These are phyloP conservation scores for Acanthamoeba healyi DNA, from an alignment of 208 protist genomes.

Conservation along the genomic window DNA sequence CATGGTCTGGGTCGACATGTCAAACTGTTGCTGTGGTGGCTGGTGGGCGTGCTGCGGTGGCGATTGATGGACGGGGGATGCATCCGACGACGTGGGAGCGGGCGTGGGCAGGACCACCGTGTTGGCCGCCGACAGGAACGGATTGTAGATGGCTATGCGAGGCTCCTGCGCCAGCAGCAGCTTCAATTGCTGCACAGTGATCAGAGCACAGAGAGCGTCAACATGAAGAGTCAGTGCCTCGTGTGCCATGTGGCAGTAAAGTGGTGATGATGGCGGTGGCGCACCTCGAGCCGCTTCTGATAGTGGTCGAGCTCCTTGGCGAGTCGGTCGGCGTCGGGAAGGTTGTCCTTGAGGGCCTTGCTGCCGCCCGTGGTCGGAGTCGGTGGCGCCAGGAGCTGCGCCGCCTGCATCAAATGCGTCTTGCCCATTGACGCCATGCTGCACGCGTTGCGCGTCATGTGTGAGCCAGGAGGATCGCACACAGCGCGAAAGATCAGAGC, in stretches of 20 bases:
- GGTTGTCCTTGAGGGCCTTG: conserved; percentile 28
- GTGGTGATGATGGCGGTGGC: neutral
- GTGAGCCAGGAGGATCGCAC: neutral
- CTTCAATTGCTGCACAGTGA: conserved; percentile 20
- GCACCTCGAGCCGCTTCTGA: neutral
- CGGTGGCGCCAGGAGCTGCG: neutral
- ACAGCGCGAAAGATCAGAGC: neutral
- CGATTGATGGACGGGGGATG: neutral
- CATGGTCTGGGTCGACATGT: neutral
- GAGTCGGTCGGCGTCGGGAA: neutral
- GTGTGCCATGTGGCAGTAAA: neutral
- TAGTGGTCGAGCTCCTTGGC: neutral
- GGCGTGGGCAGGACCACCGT: neutral
- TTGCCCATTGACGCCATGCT: conserved; percentile 5
- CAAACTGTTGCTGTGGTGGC: neutral
- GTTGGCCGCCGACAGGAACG: neutral
- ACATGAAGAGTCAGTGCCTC: too few species aligned
- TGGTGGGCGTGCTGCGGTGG: neutral
- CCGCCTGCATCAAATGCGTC: conserved; percentile 4
- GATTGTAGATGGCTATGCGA: conserved; percentile 15
- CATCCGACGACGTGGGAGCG: neutral
- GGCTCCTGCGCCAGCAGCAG: neutral
- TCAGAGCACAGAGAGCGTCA: neutral
- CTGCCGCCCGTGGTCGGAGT: neutral
- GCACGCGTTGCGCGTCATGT: neutral